Base-by-base conservation (phyloP, 768 basidiomycete species). In the Pleurotus salmoneostramineus region DNA sequence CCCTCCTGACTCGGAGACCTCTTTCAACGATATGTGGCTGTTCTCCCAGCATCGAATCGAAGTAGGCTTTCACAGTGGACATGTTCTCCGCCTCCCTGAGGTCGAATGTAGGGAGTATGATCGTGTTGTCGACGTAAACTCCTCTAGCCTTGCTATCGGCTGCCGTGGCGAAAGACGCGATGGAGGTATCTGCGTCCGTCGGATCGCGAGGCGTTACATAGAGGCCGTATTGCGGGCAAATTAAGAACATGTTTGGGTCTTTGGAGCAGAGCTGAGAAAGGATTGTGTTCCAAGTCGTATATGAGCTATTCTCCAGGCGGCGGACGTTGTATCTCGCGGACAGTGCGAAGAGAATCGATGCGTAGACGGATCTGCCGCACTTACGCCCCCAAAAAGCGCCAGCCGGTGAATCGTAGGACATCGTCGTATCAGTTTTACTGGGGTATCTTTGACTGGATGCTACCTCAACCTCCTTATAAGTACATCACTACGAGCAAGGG, bases 261-360 rank as follows among this genome's bases (percentile, higher is more conserved):
- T 11, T 12, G 7, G 15, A 11, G 14, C 50, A 51, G 4, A 51
- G 50, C 10, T 51, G 27, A 12, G 36, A 31, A 14, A 51, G 50
- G 34, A 51, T 34, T 12, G 50, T 34, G 12, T 31, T 35, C 50
- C 50, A 51, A n/a, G 36, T 34, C 2, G 1, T 32, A 31, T 51
- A 51, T n/a, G 50, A 51, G 27, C 50, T 51, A 36, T 51, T 34
- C 31, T 51, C 50, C 35, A 34, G 36, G n/a, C 50, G 50, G n/a
- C 50, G 11, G 8, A 35, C 14, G 8, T 50, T 36, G 50, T 34
- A 50, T 14, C 14, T 32, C 6, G 50, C 34, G 11, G 50, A 50
- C 14, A 50, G 50, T 2, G 35, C 32, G 50, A 33, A 50, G 32
- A n/a, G 12, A 12, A 50, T 34, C 15, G 35, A 36, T 12, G 21